Percentiles rank a stretch among this genome's conserved stretches.
Evolutionary conservation across 202 grass and related monocot species (phyloP).

Genomic region (Eragrostis tef): DNA sequence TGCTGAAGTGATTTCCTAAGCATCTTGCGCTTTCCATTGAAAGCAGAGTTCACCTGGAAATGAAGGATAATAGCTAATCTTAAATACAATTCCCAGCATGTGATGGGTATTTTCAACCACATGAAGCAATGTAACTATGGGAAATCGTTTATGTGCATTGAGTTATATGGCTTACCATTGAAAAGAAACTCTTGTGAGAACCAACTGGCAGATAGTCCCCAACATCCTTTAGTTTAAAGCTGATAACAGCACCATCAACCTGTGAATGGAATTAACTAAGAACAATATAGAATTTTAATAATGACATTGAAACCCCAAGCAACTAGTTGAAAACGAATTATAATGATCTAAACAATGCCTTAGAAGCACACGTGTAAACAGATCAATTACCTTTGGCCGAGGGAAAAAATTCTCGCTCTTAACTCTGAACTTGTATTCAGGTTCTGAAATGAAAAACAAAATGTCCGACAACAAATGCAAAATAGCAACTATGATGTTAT

Average conservation of each 20-base stretch:
- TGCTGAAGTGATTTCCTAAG: constrained; percentile 87
- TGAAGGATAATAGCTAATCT: constrained; percentile 21
- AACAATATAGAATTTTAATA: neutral
- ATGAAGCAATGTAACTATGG: constrained; percentile 6
- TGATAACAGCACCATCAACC: constrained; percentile 93
- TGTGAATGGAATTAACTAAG: constrained; percentile 38
- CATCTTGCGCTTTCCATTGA: constrained; percentile 98
- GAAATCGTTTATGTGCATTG: constrained; percentile 24
- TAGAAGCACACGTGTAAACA: neutral
- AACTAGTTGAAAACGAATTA: neutral
- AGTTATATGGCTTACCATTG: constrained; percentile 56
- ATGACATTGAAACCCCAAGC: neutral
- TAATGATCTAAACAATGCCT: neutral
- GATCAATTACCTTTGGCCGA: constrained; percentile 70
- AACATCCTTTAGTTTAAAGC: constrained; percentile 76
- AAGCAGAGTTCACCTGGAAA: constrained; percentile 80
- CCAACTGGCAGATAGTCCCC: constrained; percentile 69
- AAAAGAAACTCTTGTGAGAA: constrained; percentile 86
- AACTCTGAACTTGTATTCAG: constrained; percentile 86
- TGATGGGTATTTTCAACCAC: neutral
- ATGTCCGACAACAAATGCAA: constrained; percentile 13
- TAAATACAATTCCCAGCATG: constrained; percentile 3
- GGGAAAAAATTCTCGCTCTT: constrained; percentile 84
- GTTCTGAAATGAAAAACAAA: constrained; percentile 66
- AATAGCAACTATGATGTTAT: neutral